Conservation (phyloP, 345 rosid genomes). For the Alliaria petiolata region DNA sequence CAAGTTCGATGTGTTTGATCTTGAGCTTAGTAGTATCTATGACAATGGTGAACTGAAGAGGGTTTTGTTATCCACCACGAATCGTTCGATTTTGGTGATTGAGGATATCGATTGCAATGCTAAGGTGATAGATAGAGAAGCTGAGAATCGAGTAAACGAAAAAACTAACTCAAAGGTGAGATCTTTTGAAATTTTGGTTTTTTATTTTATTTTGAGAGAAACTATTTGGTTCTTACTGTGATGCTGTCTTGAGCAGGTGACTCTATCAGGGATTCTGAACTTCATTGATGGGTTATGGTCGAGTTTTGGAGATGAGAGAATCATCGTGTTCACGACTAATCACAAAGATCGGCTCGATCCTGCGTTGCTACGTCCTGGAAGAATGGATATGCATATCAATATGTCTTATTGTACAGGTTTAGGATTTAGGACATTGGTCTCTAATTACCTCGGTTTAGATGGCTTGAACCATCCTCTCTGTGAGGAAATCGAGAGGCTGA, state of each 20-base stretch:
- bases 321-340: slow-evolving; percentile 36
- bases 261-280: slow-evolving; percentile 32
- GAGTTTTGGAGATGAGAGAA: slow-evolving; percentile 36
- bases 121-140: slow-evolving; percentile 30
- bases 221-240: neutral
- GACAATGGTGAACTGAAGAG: slow-evolving; percentile 40
- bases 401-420: slow-evolving; percentile 39
- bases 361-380: slow-evolving; percentile 36
- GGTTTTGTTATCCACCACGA: slow-evolving; percentile 41
- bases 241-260: slow-evolving; percentile 12
- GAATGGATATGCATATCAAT: slow-evolving; percentile 48
- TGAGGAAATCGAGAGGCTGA: slow-evolving; percentile 31
- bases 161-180: neutral
- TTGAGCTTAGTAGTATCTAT: slow-evolving; percentile 40
- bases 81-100: slow-evolving; percentile 50
- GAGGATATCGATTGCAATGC: slow-evolving; percentile 56
- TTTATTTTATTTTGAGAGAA: neutral
- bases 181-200: neutral
- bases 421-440: slow-evolving; percentile 44
- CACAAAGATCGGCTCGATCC: slow-evolving; percentile 35
- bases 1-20: slow-evolving; percentile 53
- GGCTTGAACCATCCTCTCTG: slow-evolving; percentile 28
- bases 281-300: slow-evolving; percentile 41
- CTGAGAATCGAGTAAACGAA: neutral
- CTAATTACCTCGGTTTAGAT: slow-evolving; percentile 36